These are phyloP conservation scores for Eimeria praecox DNA, from an alignment of 169 alveolate species.

Conservation along the genomic window DNA sequence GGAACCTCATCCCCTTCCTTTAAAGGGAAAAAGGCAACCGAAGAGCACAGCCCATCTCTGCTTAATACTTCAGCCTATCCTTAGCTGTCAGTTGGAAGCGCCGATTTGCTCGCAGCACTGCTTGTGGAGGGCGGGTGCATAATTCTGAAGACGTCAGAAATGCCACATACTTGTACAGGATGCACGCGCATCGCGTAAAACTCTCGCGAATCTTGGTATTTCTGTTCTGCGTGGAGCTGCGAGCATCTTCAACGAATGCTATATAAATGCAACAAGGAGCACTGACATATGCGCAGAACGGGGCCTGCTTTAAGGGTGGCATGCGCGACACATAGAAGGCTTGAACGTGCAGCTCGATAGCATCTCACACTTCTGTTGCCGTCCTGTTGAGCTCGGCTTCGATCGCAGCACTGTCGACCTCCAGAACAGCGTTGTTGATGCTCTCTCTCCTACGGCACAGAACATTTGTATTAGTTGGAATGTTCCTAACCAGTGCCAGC, in stretches of 20 bases:
- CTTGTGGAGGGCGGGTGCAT: neutral
- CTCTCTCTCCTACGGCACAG: constrained; percentile 66
- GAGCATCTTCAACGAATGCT: neutral
- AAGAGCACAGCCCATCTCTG: neutral
- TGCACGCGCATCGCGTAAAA: neutral
- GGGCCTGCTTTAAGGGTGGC: neutral
- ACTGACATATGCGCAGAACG: neutral
- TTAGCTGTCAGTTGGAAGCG: neutral
- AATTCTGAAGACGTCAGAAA: constrained; percentile 26
- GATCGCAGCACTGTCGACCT: constrained; percentile 48
- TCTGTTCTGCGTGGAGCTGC: neutral
- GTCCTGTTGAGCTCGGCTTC: constrained; percentile 65
- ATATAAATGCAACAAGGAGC: neutral
- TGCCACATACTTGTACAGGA: neutral
- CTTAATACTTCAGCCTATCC: neutral
- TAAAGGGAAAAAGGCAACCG: neutral
- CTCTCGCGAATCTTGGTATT: neutral
- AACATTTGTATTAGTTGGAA: neutral
- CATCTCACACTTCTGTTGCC: constrained; percentile 20
- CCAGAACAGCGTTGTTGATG: constrained; percentile 78
- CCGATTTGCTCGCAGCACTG: neutral
- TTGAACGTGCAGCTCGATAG: neutral
- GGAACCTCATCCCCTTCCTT: neutral
- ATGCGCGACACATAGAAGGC: neutral
- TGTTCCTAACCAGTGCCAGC: neutral